Percentiles rank a stretch among this genome's conserved stretches.
Conservation (phyloP, 148 eudicot species). For the Chenopodium formosanum region DNA sequence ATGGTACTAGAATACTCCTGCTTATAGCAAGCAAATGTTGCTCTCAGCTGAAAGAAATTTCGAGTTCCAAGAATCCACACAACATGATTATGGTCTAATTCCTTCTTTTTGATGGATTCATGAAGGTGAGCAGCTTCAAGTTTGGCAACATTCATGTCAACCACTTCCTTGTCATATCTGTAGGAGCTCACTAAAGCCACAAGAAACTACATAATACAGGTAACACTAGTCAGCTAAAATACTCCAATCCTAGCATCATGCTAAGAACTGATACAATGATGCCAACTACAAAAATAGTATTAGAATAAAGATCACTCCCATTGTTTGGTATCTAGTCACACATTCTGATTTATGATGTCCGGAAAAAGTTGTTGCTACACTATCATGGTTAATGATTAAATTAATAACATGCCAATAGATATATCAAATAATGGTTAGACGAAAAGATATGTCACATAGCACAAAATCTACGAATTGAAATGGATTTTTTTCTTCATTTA, state of each 20-base stretch:
- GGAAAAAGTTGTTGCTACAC: too few relatives aligned
- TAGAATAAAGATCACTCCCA: too few relatives aligned
- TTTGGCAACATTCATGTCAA: slow-evolving; percentile 51
- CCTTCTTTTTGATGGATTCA: slow-evolving; percentile 46
- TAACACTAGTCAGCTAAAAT: not conserved
- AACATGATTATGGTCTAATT: slow-evolving; percentile 56
- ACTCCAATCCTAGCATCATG: not conserved
- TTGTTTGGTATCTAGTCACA: too few relatives aligned
- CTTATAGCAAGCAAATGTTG: slow-evolving; percentile 57
- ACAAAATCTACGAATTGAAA: too few relatives aligned
- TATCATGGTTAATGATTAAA: too few relatives aligned
- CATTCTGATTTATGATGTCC: too few relatives aligned
- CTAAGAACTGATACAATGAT: not conserved
- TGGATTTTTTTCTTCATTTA: too few relatives aligned
- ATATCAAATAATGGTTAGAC: too few relatives aligned
- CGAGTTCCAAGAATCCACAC: slow-evolving; percentile 61
- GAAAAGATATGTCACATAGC: too few relatives aligned
- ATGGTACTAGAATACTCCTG: slow-evolving; percentile 48
- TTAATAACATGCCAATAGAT: too few relatives aligned
- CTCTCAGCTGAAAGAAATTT: slow-evolving; percentile 67
- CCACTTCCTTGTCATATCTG: slow-evolving; percentile 57
- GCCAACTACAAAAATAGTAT: too few relatives aligned
- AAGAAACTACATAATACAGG: slow-evolving; percentile 46
- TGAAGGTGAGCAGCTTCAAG: slow-evolving; percentile 56
- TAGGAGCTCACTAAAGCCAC: slow-evolving; percentile 73